Percentiles rank a stretch among this genome's conserved stretches.
These are phyloP conservation scores for Ricinus communis DNA, from an alignment of 345 rosid species.

Conservation along the genomic window DNA sequence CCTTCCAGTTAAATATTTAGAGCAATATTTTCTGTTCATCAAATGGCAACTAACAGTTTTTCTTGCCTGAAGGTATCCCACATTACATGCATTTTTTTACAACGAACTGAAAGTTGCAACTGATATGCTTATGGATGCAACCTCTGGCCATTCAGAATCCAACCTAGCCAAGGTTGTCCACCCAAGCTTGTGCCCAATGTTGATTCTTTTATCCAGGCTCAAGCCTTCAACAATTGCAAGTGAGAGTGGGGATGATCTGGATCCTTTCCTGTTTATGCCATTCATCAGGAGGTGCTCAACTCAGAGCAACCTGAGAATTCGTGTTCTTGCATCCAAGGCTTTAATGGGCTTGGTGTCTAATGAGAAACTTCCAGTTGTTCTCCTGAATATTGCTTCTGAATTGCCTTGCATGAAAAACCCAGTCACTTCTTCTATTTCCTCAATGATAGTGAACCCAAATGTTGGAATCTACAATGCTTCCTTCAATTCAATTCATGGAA, in stretches of 20 bases:
- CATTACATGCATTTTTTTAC: conserved; percentile 74
- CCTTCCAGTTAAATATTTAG: not conserved
- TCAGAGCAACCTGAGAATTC: conserved; percentile 79
- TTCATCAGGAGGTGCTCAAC: conserved; percentile 90
- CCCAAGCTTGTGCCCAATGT: conserved; percentile 93
- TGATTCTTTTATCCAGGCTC: conserved; percentile 90
- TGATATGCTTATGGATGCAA: conserved; percentile 49
- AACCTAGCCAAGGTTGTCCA: conserved; percentile 71
- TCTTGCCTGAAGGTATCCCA: conserved; percentile 68
- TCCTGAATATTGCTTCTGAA: conserved; percentile 64
- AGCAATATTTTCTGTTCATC: conserved; percentile 5
- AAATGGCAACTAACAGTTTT: conserved; percentile 21
- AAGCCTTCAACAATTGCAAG: conserved; percentile 89
- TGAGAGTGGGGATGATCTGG: conserved; percentile 85
- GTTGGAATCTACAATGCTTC: conserved; percentile 36
- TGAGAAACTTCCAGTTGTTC: conserved; percentile 70
- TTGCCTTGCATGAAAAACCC: conserved; percentile 40
- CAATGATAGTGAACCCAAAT: conserved; percentile 5
- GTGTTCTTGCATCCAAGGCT: conserved; percentile 92
- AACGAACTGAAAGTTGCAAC: conserved; percentile 78
- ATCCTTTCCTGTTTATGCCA: conserved; percentile 89
- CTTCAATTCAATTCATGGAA: conserved; percentile 77
- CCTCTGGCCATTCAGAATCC: conserved; percentile 53
- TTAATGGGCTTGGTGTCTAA: conserved; percentile 84
- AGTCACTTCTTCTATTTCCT: conserved; percentile 19